These are phyloP conservation scores for Eucalyptus pauciflora DNA, from an alignment of 345 rosid genomes.

Conservation along the genomic window DNA sequence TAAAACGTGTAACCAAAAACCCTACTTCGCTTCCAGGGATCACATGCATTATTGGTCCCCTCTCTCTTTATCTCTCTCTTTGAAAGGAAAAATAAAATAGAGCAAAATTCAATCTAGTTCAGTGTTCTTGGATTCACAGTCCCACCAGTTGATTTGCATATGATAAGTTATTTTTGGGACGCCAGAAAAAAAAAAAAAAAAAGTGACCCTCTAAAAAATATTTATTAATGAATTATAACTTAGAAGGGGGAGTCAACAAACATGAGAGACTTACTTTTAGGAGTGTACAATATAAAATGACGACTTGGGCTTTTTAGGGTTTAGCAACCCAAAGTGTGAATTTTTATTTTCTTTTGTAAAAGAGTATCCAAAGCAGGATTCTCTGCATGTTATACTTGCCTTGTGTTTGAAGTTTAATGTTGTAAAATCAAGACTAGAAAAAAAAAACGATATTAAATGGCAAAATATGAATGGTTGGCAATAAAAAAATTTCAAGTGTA, in stretches of 20 bases:
- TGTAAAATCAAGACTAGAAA: not conserved
- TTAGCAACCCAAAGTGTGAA: not conserved
- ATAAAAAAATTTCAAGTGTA: not conserved
- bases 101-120: not conserved
- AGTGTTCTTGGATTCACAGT: not conserved
- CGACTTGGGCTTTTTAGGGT: not conserved
- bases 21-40: not conserved
- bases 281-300: not conserved
- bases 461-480: not conserved
- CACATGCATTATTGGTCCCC: not conserved
- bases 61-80: not conserved
- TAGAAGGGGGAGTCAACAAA: not conserved
- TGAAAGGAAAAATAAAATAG: not conserved
- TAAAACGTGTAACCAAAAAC: not conserved
- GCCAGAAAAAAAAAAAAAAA: not conserved
- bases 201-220: not conserved
- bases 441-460: not conserved
- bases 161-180: not conserved
- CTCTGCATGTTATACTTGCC: not conserved
- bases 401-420: not conserved
- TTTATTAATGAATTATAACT: not conserved
- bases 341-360: not conserved
- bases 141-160: not conserved
- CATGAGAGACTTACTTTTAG: not conserved
- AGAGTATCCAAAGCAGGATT: not conserved